Evolutionary conservation across 768 basidiomycete species (phyloP), one percentile per base, ranked within the genome.

Genomic region (Russula sp.): DNA sequence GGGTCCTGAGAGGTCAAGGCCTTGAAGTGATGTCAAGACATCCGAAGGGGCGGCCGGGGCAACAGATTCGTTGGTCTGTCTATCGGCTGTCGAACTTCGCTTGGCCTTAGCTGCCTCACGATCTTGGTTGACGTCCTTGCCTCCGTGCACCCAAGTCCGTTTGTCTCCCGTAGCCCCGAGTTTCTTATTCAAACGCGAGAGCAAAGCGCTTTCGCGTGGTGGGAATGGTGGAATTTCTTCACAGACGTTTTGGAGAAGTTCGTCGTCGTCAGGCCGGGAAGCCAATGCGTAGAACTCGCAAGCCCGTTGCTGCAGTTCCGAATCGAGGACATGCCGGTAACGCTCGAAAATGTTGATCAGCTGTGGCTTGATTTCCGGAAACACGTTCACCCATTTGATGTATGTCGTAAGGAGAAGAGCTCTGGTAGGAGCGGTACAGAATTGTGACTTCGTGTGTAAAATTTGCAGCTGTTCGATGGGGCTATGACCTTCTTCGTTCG

Each of bases 141-240:
- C 93, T 6, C 95, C 94, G 67, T 94, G 90, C 59, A 94, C 78
- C 96, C 96, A 98, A 0, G 89, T 94, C 59, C 94, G 81, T 75
- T 95, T 96, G 74, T 98, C 94, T 64, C 92, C 91, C n/a, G 91
- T 91, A 68, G 94, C 91, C 6, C 87, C 88, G 40, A 91, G 88
- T 72, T 95, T 96, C 71, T 85, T 87, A 73, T 96, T 90, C 45
- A 99, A 77, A 54, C 94, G 82, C 52, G 84, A 90, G 55, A 97
- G 79, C 8, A 99, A 79, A 2, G 95, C 89, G 62, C 94, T 96
- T 68, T 93, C 91, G 52, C 97, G 85, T 57, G 96, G 90, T 4
- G 96, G 95, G 81, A 97, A 99, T 4, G 96, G 94, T 1, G 97
- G 97, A 88, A 99, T 98, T 75, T 98, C 97, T 73, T 98, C 97